phyloP scores from a whole-genome alignment of 179 eudicot genomes.

The Drosera spatulata region DNA sequence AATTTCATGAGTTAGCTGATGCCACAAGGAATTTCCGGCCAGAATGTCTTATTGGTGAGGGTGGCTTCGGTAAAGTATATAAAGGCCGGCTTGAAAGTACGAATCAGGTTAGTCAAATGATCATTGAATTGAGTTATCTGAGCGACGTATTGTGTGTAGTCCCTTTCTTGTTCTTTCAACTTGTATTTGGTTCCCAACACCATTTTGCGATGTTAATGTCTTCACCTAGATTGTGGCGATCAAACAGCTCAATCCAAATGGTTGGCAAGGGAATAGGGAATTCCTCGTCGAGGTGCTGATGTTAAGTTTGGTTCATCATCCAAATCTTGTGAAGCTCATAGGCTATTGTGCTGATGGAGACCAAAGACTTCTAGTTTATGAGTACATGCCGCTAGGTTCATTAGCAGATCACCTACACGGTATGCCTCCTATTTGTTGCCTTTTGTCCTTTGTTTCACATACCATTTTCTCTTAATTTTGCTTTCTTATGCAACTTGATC shows the following conservation, averaged over 20 bases:
- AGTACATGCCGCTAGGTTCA: conserved; percentile 48
- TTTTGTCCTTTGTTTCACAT: not conserved
- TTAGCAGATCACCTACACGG: conserved; percentile 69
- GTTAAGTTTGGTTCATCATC: conserved; percentile 59
- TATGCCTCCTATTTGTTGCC: conserved; percentile 3
- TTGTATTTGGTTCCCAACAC: too few species aligned
- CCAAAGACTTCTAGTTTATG: too few species aligned
- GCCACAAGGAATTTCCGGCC: conserved; percentile 58
- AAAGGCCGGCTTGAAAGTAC: conserved; percentile 48
- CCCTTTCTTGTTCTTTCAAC: too few species aligned
- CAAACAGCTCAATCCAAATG: conserved; percentile 69
- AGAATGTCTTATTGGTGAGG: conserved; percentile 58
- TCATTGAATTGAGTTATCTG: not conserved
- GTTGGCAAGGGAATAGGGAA: conserved; percentile 74
- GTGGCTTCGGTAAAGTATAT: conserved; percentile 78
- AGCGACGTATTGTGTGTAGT: too few species aligned
- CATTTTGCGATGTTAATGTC: too few species aligned
- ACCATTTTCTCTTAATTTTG: not conserved
- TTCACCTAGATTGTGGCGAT: conserved; percentile 57
- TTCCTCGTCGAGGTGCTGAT: conserved; percentile 74
- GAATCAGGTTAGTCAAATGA: conserved; percentile 32
- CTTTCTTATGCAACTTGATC: not conserved
- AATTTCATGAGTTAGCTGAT: conserved; percentile 56
- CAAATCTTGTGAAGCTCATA: not conserved
- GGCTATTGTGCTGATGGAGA: too few species aligned